Base-by-base conservation (phyloP, 2,329 filamentous ascomycete species). In the Ceratocystis smalleyi region DNA sequence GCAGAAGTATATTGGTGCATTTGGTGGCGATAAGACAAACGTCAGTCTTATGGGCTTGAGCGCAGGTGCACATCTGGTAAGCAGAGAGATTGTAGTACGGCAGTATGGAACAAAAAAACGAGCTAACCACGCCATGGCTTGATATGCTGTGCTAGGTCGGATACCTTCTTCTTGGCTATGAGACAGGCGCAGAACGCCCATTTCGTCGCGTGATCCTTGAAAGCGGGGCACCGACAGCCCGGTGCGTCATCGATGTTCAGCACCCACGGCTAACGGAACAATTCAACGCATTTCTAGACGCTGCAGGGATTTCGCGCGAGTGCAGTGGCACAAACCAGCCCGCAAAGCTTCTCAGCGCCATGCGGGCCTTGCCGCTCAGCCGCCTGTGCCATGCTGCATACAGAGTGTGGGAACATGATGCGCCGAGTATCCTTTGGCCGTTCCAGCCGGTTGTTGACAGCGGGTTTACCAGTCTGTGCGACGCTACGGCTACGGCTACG, bases 361-460 rank as follows among this genome's bases (percentile, higher is more conserved):
- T 5, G 74, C 83, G 35, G 83, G 76, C 74, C 68, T 72, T 8
- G 71, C 71, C 57, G 77, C 79, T 69, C 71, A 72, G n/a, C 68
- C 70, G 17, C 27, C 3, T 57, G 24, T 57, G 54, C 27, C 24
- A 15, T 6, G 55, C 63, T 15, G 57, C 63, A 8, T 57, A 45
- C 4, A 12, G 17, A 6, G 63, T 64, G 10, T 64, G 63, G 63
- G 22, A 30, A 3, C 7, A 22, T 1, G 27, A 54, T 35, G 24
- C 22, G 43, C 7, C 30, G 6, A n/a, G 32, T 43, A 73, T 83
- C 7, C 75, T 77, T 32, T 84, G 82, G 82, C 77, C 87, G 0
- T 89, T 88, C 74, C 86, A 88, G 69, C 86, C 86, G 6, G 82
- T 85, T 43, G 80, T 89, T 65, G 85, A 87, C 69, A 79, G 54